These are phyloP conservation scores for Alternaria incomplexa DNA, from an alignment of 2,329 filamentous ascomycete genomes.

Conservation along the genomic window DNA sequence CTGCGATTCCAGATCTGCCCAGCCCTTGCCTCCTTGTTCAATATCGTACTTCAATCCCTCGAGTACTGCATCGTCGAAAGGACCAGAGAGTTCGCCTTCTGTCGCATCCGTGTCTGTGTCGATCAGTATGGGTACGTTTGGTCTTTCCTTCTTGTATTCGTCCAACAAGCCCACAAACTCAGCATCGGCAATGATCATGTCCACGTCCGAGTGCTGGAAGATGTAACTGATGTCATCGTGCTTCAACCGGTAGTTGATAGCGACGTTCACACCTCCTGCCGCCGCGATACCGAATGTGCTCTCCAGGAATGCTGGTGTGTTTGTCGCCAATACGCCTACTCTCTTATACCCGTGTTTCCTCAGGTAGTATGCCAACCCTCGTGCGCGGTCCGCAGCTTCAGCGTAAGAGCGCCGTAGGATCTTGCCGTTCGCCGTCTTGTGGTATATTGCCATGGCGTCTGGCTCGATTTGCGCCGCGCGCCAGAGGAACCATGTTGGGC, in stretches of 20 bases:
- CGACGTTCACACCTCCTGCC: conserved; percentile 78
- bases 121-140: conserved; percentile 72
- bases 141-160: conserved; percentile 66
- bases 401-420: conserved; percentile 77
- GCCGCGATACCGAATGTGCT: conserved; percentile 86
- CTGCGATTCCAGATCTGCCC: conserved; percentile 76
- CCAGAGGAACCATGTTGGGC: conserved; percentile 85
- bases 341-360: conserved; percentile 74
- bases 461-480: conserved; percentile 89
- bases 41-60: conserved; percentile 79
- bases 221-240: conserved; percentile 89
- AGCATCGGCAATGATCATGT: conserved; percentile 83
- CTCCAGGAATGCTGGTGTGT: conserved; percentile 94
- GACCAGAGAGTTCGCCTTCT: conserved; percentile 74
- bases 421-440: conserved; percentile 79
- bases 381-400: conserved; percentile 82
- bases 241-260: conserved; percentile 77
- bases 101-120: conserved; percentile 84
- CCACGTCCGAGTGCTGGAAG: conserved; percentile 84
- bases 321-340: conserved; percentile 86
- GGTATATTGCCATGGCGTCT: conserved; percentile 78
- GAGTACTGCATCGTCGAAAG: conserved; percentile 81
- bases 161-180: conserved; percentile 78
- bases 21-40: conserved; percentile 71
- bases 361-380: conserved; percentile 87